phyloP scores from a whole-genome alignment of 139 green algal species.

The Picochlorum sp. region DNA sequence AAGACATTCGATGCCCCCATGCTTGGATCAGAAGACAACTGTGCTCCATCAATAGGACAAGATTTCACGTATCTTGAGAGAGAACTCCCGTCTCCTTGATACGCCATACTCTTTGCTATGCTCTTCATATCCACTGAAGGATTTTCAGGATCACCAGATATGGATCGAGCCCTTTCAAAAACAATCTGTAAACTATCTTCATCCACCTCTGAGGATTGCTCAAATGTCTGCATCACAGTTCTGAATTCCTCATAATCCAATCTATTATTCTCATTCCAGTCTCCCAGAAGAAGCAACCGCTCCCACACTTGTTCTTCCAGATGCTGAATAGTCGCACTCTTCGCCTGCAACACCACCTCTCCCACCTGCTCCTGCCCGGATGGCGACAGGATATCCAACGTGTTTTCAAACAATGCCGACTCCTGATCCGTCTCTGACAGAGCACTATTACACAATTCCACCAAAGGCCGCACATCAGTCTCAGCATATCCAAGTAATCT shows the following conservation, averaged over 20 bases:
- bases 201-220: slow-evolving; percentile 12
- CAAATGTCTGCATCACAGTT: slow-evolving; percentile 28
- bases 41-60: slow-evolving; percentile 37
- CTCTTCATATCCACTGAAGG: slow-evolving; percentile 11
- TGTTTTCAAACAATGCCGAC: neutral
- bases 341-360: slow-evolving; percentile 13
- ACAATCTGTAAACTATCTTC: slow-evolving; percentile 16
- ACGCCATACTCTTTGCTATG: slow-evolving; percentile 5
- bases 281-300: slow-evolving; percentile 26
- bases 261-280: slow-evolving; percentile 25
- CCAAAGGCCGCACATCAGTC: slow-evolving; percentile 14
- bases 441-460: neutral
- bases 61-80: slow-evolving; percentile 16
- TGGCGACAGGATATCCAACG: slow-evolving; percentile 21
- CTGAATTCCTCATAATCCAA: slow-evolving; percentile 25
- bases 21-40: slow-evolving; percentile 16
- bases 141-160: slow-evolving; percentile 12
- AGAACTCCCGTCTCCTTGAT: slow-evolving; percentile 2
- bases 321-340: slow-evolving; percentile 2
- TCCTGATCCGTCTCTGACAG: neutral
- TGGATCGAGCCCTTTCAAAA: slow-evolving; percentile 6
- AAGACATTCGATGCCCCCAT: slow-evolving; percentile 39
- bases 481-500: slow-evolving; percentile 9
- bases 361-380: neutral
- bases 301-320: slow-evolving; percentile 40